Evolutionary conservation across 192 early-diverging fungal genomes (phyloP), one percentile per base, ranked within the genome.

Genomic region (Umbelopsis isabellina): DNA sequence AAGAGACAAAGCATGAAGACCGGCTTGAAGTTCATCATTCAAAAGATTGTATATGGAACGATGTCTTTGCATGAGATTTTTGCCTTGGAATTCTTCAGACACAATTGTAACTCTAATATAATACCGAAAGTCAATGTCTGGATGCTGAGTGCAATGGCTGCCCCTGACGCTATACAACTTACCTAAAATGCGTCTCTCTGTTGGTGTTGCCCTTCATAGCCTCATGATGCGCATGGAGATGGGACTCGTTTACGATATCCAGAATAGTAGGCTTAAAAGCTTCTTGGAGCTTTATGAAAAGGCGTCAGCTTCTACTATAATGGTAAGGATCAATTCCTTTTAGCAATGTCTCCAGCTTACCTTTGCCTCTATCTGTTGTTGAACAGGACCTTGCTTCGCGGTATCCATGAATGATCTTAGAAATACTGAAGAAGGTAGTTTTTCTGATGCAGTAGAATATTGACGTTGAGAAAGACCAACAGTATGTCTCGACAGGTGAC

Each of bases 151-250:
- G 12, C 35, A 23, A 49, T 18, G 2, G 1, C 18, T 11, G 0
- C 15, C 3, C n/a, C 4, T n/a, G 22, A 46, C 61, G 25, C 20
- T 25, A 15, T 52, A 52, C n/a, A 25, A 67, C 27, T 27, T 76
- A 90, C 88, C 84, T 70, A 72, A 96, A 96, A 75, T 96, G 95
- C 13, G 95, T 95, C 75, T 96, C 95, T 10, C 81, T 86, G 75
- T 87, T 86, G 15, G 51, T 74, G 7, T 89, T 80, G n/a, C 92
- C 93, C 67, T 89, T 83, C 95, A 97, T 97, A 12, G 94, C 88
- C 46, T 87, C 90, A 79, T 97, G 95, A 58, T 91, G 89, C 10
- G 89, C 80, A 72, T 97, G 95, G 72, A 89, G 85, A 35, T 86
- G 83, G 11, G 88, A 90, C 55, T 97, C 93, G 76, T 97, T 94